These are phyloP conservation scores for Fusarium falciforme DNA, from an alignment of 2,329 filamentous ascomycete species.

Conservation along the genomic window DNA sequence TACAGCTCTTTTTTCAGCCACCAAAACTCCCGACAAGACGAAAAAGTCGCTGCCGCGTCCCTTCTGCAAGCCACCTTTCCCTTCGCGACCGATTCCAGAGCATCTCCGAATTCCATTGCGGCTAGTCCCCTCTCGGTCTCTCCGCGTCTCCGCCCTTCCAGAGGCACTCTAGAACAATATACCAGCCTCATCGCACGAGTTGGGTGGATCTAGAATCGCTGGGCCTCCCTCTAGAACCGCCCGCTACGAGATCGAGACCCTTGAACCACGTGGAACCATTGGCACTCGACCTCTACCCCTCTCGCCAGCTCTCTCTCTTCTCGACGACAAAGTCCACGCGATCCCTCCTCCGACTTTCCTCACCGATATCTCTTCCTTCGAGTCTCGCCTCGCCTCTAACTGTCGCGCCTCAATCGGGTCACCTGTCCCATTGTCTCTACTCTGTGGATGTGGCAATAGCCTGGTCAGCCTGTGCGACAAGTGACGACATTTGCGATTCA, in stretches of 20 bases:
- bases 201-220: slow-evolving; percentile 34
- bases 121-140: slow-evolving; percentile 34
- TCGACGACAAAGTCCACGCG: slow-evolving; percentile 20
- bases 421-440: background rate
- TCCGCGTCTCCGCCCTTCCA: slow-evolving; percentile 33
- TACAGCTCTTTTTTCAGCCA: slow-evolving; percentile 19
- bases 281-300: slow-evolving; percentile 32
- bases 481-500: slow-evolving; percentile 12
- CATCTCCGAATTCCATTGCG: slow-evolving; percentile 10
- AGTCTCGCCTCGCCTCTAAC: background rate
- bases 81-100: slow-evolving; percentile 16
- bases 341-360: slow-evolving; percentile 5
- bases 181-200: slow-evolving; percentile 27
- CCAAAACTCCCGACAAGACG: slow-evolving; percentile 7
- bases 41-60: background rate
- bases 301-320: slow-evolving; percentile 6
- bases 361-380: slow-evolving; percentile 9
- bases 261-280: slow-evolving; percentile 42
- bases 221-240: slow-evolving; percentile 25
- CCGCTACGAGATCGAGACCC: slow-evolving; percentile 32
- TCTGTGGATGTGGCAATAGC: slow-evolving; percentile 22
- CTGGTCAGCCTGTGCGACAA: slow-evolving; percentile 13
- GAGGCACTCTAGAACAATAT: slow-evolving; percentile 30
- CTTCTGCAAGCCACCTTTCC: slow-evolving; percentile 17
- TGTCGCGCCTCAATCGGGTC: background rate